Percentiles rank a stretch among this genome's conserved stretches.
Conservation (phyloP, 371 early-diverging fungal genomes). For the Rhizopus arrhizus region DNA sequence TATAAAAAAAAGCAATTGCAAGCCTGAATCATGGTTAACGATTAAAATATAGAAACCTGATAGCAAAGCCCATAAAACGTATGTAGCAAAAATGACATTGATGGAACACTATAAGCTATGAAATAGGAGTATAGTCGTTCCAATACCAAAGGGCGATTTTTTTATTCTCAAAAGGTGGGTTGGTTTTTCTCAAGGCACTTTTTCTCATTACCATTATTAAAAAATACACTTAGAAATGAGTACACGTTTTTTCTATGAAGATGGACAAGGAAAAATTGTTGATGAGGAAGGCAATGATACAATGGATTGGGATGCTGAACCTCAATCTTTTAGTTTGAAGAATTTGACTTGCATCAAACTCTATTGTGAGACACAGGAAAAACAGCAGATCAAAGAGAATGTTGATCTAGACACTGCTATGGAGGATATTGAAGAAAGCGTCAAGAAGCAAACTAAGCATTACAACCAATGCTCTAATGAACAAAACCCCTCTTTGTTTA, state of each 20-base stretch:
- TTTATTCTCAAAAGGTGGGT: too few relatives aligned
- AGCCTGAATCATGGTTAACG: too few relatives aligned
- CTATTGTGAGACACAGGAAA: constrained; percentile 13
- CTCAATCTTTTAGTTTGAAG: constrained; percentile 4
- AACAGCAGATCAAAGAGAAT: constrained; percentile 8
- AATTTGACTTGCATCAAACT: constrained; percentile 10
- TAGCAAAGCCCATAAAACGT: too few relatives aligned
- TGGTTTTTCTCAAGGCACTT: too few relatives aligned
- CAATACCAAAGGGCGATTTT: too few relatives aligned
- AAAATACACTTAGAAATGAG: background rate
- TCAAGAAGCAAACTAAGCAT: constrained; percentile 13
- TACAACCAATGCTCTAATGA: constrained; percentile 19
- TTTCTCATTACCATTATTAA: too few relatives aligned
- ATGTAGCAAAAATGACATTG: too few relatives aligned
- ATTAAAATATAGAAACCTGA: too few relatives aligned
- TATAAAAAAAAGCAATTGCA: too few relatives aligned
- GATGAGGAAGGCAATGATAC: constrained; percentile 8
- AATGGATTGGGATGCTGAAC: constrained; percentile 17
- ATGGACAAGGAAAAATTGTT: constrained; percentile 14
- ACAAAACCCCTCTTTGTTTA: constrained; percentile 16
- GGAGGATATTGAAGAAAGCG: constrained; percentile 15
- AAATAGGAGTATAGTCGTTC: too few relatives aligned
- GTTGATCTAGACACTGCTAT: constrained; percentile 16
- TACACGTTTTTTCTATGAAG: constrained; percentile 15
- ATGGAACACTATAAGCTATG: too few relatives aligned